phyloP scores from a whole-genome alignment of 495 filamentous ascomycete species.

The Penicillium subrubescens region DNA sequence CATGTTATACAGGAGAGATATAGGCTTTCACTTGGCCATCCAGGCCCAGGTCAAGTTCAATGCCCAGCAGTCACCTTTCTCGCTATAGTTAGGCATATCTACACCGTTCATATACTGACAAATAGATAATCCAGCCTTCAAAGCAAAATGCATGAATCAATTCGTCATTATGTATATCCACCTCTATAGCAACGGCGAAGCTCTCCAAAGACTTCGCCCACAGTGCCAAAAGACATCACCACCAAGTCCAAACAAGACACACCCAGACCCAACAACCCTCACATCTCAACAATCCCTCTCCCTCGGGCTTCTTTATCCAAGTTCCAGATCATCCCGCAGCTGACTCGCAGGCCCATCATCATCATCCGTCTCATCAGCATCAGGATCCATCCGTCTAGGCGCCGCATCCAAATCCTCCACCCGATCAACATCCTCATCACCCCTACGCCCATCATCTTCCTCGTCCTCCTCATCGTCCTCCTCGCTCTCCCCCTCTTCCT shows the following conservation, averaged over 20 bases:
- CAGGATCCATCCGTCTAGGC: slow-evolving; percentile 39
- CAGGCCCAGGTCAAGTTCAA: background rate
- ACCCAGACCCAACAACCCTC: background rate
- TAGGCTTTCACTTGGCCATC: background rate
- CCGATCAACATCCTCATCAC: slow-evolving; percentile 63
- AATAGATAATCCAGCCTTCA: background rate
- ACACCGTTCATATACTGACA: background rate
- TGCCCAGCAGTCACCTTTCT: no score
- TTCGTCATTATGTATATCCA: slow-evolving; percentile 28
- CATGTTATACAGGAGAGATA: background rate
- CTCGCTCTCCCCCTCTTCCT: slow-evolving; percentile 52
- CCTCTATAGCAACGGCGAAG: slow-evolving; percentile 20
- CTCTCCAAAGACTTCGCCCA: background rate
- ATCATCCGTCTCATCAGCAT: slow-evolving; percentile 48
- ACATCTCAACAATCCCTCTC: no score
- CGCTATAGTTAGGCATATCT: background rate
- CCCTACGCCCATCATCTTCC: slow-evolving; percentile 39
- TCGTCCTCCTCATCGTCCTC: slow-evolving; percentile 38
- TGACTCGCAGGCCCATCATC: slow-evolving; percentile 46
- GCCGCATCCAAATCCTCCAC: slow-evolving; percentile 59
- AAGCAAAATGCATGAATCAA: slow-evolving; percentile 18
- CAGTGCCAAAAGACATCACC: background rate
- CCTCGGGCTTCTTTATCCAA: slow-evolving; percentile 27
- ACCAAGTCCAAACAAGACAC: background rate
- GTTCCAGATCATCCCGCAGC: slow-evolving; percentile 44